phyloP scores from a whole-genome alignment of 768 basidiomycete genomes.

The Dentipellis sp. region DNA sequence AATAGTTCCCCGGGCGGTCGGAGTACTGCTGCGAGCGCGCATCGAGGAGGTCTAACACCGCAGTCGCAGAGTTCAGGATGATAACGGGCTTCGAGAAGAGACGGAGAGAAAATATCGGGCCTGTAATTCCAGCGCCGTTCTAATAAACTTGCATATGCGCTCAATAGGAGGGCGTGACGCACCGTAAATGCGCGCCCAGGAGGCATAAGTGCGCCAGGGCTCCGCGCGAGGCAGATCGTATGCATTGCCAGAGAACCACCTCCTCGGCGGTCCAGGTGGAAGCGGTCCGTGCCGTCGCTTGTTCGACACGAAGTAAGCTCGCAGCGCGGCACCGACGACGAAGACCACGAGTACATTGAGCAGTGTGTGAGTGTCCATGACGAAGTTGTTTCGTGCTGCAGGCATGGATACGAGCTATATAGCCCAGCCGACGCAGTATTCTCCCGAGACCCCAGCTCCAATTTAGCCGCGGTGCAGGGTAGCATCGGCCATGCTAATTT shows the following conservation, averaged over 20 bases:
- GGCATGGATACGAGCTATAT: too few species aligned
- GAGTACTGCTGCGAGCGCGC: conserved; percentile 38
- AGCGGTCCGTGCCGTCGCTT: background rate
- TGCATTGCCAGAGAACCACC: background rate
- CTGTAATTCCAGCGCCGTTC: background rate
- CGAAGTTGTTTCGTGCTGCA: too few species aligned
- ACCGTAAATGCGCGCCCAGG: background rate
- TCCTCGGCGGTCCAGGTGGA: background rate
- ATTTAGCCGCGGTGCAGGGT: too few species aligned
- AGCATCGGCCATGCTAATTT: too few species aligned
- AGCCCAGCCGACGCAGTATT: too few species aligned
- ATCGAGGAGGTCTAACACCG: conserved; percentile 35
- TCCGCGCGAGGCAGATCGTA: background rate
- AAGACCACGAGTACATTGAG: too few species aligned
- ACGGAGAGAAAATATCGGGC: conserved; percentile 5
- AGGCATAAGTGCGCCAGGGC: background rate
- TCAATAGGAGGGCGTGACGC: background rate
- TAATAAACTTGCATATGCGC: background rate
- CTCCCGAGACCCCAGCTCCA: too few species aligned
- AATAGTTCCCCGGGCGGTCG: conserved; percentile 26
- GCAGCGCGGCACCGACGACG: too few species aligned
- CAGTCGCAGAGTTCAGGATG: conserved; percentile 34
- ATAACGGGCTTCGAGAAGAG: conserved; percentile 33
- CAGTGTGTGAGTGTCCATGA: too few species aligned
- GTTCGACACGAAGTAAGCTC: too few species aligned